Evolutionary conservation across 2,329 filamentous ascomycete genomes (phyloP).

Genomic region (Capronia coronata): DNA sequence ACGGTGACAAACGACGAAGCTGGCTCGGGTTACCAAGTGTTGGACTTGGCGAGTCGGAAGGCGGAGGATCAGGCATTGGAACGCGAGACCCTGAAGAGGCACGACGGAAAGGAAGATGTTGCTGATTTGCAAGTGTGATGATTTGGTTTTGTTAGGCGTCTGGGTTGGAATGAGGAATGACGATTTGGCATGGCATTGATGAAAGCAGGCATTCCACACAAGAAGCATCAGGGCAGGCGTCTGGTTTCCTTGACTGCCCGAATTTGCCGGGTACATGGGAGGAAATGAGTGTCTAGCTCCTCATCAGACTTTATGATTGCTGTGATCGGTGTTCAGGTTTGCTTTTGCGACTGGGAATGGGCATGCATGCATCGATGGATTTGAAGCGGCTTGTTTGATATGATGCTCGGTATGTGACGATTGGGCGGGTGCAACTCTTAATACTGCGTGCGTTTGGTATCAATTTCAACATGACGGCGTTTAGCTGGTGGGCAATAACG

Average conservation of each 20-base stretch:
- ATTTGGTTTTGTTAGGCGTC: background rate
- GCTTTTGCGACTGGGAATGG: background rate
- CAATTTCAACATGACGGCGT: too few relatives aligned
- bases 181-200: background rate
- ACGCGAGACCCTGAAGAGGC: conserved; percentile 32
- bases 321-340: background rate
- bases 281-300: background rate
- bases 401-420: too few relatives aligned
- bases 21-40: conserved; percentile 56
- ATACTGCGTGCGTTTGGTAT: too few relatives aligned
- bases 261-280: background rate
- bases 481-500: too few relatives aligned
- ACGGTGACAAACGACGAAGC: conserved; percentile 58
- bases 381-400: background rate
- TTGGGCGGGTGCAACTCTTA: too few relatives aligned
- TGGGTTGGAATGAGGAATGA: background rate
- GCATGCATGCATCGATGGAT: background rate
- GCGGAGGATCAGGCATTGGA: conserved; percentile 30
- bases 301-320: background rate
- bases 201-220: background rate
- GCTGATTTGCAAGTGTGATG: conserved; percentile 30
- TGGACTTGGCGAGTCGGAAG: conserved; percentile 32
- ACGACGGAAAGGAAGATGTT: conserved; percentile 35
- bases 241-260: background rate
- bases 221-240: background rate